phyloP scores from a whole-genome alignment of 2,329 filamentous ascomycete species.

The Davidsoniella virescens region DNA sequence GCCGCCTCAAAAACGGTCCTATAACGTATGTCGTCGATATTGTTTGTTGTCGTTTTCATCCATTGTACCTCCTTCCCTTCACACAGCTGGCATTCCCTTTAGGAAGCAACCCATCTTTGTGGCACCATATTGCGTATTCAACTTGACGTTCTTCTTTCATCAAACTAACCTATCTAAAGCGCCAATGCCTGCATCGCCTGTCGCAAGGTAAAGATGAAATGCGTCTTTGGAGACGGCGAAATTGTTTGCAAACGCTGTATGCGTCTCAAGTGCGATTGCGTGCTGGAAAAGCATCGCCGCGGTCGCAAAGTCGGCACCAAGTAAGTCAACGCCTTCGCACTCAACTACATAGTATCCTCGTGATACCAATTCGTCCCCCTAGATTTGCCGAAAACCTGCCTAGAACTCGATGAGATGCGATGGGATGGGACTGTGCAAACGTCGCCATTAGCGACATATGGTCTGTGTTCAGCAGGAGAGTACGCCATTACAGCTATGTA shows the following conservation, averaged over 20 bases:
- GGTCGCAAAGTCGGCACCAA: slow-evolving; percentile 24
- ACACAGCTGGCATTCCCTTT: not conserved
- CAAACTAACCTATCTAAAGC: not conserved
- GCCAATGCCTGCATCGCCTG: slow-evolving; percentile 23
- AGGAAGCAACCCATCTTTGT: not conserved
- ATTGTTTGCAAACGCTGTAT: slow-evolving; percentile 22
- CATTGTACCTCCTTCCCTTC: not conserved
- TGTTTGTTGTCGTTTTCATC: no score
- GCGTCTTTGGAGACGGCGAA: slow-evolving; percentile 16
- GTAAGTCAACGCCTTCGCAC: slow-evolving; percentile 14
- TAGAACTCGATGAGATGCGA: no score
- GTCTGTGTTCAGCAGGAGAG: no score
- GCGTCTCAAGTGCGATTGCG: slow-evolving; percentile 23
- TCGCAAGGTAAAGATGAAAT: slow-evolving; percentile 25
- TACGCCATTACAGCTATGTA: no score
- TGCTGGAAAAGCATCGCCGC: slow-evolving; percentile 24
- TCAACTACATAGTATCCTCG: not conserved
- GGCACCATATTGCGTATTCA: no score
- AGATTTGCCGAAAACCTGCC: no score
- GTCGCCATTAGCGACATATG: no score
- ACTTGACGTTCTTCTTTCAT: no score
- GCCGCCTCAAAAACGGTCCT: slow-evolving; percentile 12
- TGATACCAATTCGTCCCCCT: not conserved
- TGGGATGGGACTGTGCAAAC: no score
- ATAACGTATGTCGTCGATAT: slow-evolving; percentile 9